phyloP scores from a whole-genome alignment of 2,329 filamentous ascomycete genomes.

The Leptographium lundbergii region DNA sequence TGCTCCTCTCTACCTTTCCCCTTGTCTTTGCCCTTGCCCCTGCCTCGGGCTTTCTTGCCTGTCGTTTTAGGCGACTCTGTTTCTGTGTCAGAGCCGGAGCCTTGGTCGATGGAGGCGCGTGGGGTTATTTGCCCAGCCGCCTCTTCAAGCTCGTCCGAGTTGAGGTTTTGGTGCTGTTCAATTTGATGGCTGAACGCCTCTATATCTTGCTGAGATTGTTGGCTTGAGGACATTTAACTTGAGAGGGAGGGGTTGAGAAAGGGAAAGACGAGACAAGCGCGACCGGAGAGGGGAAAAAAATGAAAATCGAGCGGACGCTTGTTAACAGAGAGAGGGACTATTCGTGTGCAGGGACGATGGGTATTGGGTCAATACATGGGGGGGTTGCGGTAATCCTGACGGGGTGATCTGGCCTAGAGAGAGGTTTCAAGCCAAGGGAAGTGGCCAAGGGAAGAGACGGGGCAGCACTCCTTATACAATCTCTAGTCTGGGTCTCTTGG shows the following conservation, averaged over 20 bases:
- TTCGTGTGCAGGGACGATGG: too few species aligned
- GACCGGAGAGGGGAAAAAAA: not conserved
- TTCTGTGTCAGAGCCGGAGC: slow-evolving; percentile 20
- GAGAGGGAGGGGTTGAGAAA: not conserved
- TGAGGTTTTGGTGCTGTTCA: not conserved
- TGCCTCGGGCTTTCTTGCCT: slow-evolving; percentile 1
- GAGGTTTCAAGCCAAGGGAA: not conserved
- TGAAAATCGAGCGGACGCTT: too few species aligned
- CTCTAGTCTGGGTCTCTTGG: too few species aligned
- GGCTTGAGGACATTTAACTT: slow-evolving; percentile 11
- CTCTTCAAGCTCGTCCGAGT: not conserved
- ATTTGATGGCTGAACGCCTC: not conserved
- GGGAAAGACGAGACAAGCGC: not conserved
- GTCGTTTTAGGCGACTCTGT: slow-evolving; percentile 1
- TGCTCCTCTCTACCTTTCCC: not conserved
- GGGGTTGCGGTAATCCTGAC: not conserved
- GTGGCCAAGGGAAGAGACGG: not conserved
- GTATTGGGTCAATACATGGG: not conserved
- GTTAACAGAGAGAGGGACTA: not conserved
- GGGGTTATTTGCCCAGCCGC: slow-evolving; percentile 2
- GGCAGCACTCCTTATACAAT: not conserved
- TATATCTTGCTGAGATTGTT: slow-evolving; percentile 2
- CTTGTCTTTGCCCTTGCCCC: not conserved
- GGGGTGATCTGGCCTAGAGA: not conserved
- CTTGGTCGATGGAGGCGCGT: not conserved